Percentiles rank a stretch among this genome's conserved stretches.
Evolutionary conservation across 1,139 yeast species (phyloP).

Genomic region (Diutina scorzettiae): DNA sequence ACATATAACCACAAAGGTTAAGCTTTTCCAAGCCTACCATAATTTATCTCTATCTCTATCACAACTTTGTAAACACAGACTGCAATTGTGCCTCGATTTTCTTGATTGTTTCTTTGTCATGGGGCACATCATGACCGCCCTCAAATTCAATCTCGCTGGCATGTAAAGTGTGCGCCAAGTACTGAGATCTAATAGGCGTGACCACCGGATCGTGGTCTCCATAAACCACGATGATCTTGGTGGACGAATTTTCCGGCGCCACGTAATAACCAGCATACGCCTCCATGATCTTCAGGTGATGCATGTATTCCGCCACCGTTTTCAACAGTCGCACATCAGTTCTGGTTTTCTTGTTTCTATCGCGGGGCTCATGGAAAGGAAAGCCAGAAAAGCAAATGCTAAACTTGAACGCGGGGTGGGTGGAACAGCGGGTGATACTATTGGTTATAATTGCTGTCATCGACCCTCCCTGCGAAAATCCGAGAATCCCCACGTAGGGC

Average conservation of each 20-base stretch:
- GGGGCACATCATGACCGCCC: constrained; percentile 3
- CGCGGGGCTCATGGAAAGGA: not conserved
- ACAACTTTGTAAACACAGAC: not conserved
- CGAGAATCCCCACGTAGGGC: constrained; percentile 80
- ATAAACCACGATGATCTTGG: not conserved
- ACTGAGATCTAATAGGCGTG: not conserved
- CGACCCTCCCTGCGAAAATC: constrained; percentile 93
- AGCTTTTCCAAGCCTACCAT: no score
- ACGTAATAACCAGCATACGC: not conserved
- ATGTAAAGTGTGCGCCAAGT: not conserved
- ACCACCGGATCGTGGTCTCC: not conserved
- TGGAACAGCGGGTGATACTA: not conserved
- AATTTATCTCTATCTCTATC: no score
- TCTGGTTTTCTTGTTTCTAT: not conserved
- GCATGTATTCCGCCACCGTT: not conserved
- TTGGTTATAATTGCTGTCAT: constrained; percentile 15
- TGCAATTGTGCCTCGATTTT: not conserved
- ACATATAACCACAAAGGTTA: no score
- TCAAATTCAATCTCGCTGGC: not conserved
- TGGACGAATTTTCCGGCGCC: not conserved
- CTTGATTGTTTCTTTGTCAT: not conserved
- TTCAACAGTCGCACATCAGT: not conserved
- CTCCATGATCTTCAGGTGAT: not conserved
- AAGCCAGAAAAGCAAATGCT: constrained; percentile 3
- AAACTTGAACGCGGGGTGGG: not conserved